Percentiles rank a stretch among this genome's conserved stretches.
These are phyloP conservation scores for Trypanosomatidae sp. DNA, from an alignment of 208 protist genomes.

Conservation along the genomic window DNA sequence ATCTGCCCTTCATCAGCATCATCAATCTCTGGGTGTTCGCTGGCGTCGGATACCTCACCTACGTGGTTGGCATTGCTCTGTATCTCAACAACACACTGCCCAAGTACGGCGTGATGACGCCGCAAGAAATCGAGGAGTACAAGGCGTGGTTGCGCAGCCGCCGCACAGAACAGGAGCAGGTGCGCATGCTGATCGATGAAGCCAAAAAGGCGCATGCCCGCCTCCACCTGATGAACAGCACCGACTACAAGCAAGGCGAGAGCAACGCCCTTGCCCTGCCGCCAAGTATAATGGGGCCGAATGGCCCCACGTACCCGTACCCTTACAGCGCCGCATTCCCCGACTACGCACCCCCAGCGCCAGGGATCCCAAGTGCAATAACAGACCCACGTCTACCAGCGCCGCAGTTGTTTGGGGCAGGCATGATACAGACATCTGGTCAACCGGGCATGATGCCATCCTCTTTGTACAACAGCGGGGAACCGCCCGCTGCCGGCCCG, in stretches of 20 bases:
- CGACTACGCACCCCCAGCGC: background rate
- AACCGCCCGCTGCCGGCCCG: background rate
- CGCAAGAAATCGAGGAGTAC: conserved; percentile 72
- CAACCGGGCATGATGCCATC: conserved; percentile 8
- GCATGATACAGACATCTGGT: conserved; percentile 13
- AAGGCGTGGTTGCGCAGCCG: conserved; percentile 59
- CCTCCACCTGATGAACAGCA: conserved; percentile 42
- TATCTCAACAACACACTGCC: conserved; percentile 72
- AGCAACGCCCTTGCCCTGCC: background rate
- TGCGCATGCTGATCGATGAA: conserved; percentile 42
- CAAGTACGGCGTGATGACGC: conserved; percentile 81
- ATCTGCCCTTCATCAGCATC: conserved; percentile 52
- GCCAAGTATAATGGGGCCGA: conserved; percentile 13
- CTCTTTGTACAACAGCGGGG: background rate
- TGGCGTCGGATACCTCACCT: conserved; percentile 51
- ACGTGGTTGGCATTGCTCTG: conserved; percentile 42
- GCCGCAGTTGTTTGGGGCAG: conserved; percentile 29
- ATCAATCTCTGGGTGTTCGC: conserved; percentile 59
- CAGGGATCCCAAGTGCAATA: background rate
- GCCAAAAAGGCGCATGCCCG: conserved; percentile 53
- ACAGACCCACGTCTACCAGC: conserved; percentile 10
- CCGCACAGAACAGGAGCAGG: conserved; percentile 42
- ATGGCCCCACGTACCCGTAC: conserved; percentile 2
- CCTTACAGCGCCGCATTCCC: background rate
- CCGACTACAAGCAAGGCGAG: conserved; percentile 14